These are phyloP conservation scores for Amphicarpaea edgeworthii DNA, from an alignment of 306 rosid species.

Conservation along the genomic window DNA sequence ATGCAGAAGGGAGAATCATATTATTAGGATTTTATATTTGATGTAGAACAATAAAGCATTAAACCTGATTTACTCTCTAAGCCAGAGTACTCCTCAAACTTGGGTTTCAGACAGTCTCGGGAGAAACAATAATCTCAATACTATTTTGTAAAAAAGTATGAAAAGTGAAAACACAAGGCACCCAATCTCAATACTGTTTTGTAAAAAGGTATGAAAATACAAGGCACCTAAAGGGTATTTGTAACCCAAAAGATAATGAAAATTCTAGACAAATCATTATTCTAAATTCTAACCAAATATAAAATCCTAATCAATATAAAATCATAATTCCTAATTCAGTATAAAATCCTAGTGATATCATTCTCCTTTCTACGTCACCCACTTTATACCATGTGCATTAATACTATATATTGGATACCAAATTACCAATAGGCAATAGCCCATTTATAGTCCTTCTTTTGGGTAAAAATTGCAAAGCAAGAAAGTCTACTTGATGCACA, in stretches of 20 bases:
- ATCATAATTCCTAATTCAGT: background rate
- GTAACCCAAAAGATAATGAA: slow-evolving; percentile 12
- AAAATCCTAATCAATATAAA: background rate
- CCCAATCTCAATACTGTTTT: background rate
- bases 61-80: slow-evolving; percentile 4
- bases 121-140: too few relatives aligned
- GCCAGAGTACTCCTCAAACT: background rate
- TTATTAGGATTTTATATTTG: background rate
- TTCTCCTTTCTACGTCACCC: slow-evolving; percentile 20
- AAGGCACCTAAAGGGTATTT: background rate
- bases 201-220: background rate
- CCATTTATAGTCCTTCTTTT: background rate
- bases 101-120: background rate
- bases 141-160: too few relatives aligned
- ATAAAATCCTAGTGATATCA: background rate
- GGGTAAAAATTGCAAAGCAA: too few relatives aligned
- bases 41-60: background rate
- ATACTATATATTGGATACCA: slow-evolving; percentile 13
- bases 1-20: background rate
- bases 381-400: background rate
- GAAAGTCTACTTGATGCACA: background rate
- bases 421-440: too few relatives aligned
- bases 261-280: background rate
- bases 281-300: background rate
- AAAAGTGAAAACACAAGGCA: too few relatives aligned